A percentile compares a stretch with the other conserved stretches of the same genome.
phyloP scores from a whole-genome alignment of 305 asterid species.

The Lippia alba region DNA sequence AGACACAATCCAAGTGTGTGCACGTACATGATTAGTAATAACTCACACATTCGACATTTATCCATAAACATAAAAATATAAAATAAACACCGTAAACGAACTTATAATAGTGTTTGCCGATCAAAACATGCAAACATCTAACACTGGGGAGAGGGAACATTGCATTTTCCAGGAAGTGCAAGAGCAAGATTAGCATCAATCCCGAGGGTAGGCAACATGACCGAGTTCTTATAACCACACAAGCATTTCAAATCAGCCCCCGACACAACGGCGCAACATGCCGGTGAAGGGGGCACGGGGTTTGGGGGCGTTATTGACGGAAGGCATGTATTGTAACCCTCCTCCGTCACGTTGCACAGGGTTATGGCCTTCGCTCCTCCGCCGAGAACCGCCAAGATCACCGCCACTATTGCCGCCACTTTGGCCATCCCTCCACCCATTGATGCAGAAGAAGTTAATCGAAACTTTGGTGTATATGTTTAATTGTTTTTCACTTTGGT shows the following conservation, averaged over 20 bases:
- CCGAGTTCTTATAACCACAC: conserved; percentile 66
- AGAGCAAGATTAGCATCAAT: conserved; percentile 78
- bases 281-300: conserved; percentile 51
- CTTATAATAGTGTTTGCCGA: background rate
- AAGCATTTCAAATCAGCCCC: conserved; percentile 67
- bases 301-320: conserved; percentile 54
- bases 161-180: conserved; percentile 75
- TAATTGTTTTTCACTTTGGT: background rate
- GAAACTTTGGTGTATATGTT: background rate
- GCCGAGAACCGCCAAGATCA: conserved; percentile 27
- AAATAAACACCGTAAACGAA: no score
- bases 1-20: no score
- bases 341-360: conserved; percentile 59
- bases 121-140: conserved; percentile 34
- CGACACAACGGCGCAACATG: conserved; percentile 60
- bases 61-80: no score
- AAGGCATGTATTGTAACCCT: conserved; percentile 51
- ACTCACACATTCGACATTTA: no score
- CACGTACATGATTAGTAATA: no score
- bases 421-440: conserved; percentile 29
- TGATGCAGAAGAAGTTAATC: background rate
- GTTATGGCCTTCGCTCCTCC: conserved; percentile 37
- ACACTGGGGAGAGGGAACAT: conserved; percentile 46
- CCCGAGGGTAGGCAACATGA: conserved; percentile 69
- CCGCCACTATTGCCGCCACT: conserved; percentile 32